phyloP scores from a whole-genome alignment of 345 rosid genomes.

The Lepidium africanum region DNA sequence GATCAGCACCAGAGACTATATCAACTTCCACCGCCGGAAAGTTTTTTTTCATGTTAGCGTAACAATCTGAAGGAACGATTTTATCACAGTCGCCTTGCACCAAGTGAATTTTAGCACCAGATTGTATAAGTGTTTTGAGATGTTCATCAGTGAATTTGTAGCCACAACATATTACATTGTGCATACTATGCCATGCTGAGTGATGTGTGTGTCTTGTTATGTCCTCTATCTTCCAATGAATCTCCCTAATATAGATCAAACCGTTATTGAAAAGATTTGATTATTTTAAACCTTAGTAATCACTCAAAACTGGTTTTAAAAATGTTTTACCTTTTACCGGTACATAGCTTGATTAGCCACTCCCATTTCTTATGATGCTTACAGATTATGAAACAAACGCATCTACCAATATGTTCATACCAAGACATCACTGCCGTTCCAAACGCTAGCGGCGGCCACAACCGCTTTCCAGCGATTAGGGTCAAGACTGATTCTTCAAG shows the following conservation, averaged over 20 bases:
- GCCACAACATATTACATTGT: constrained; percentile 73
- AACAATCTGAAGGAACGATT: constrained; percentile 52
- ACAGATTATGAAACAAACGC: constrained; percentile 55
- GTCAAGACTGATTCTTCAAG: constrained; percentile 31
- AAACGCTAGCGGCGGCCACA: constrained; percentile 75
- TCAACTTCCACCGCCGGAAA: constrained; percentile 40
- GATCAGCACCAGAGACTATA: constrained; percentile 40
- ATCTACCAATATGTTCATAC: constrained; percentile 83
- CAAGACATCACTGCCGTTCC: constrained; percentile 77
- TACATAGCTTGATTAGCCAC: constrained; percentile 43
- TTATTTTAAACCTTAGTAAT: not conserved
- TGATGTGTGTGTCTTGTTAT: constrained; percentile 77
- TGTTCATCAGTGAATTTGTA: constrained; percentile 46
- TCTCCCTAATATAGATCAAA: constrained; percentile 35
- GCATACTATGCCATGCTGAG: constrained; percentile 90
- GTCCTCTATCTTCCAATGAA: constrained; percentile 41
- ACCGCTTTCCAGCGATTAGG: constrained; percentile 45
- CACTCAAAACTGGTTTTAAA: not conserved
- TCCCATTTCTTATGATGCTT: constrained; percentile 70
- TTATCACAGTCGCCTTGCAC: constrained; percentile 53
- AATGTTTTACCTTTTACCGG: constrained; percentile 43
- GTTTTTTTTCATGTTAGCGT: constrained; percentile 37
- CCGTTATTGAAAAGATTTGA: not conserved
- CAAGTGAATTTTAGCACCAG: constrained; percentile 31
- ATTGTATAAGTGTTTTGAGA: constrained; percentile 29